These are phyloP conservation scores for Licmophora abbreviata DNA, from an alignment of 108 stramenopile genomes.

Conservation along the genomic window DNA sequence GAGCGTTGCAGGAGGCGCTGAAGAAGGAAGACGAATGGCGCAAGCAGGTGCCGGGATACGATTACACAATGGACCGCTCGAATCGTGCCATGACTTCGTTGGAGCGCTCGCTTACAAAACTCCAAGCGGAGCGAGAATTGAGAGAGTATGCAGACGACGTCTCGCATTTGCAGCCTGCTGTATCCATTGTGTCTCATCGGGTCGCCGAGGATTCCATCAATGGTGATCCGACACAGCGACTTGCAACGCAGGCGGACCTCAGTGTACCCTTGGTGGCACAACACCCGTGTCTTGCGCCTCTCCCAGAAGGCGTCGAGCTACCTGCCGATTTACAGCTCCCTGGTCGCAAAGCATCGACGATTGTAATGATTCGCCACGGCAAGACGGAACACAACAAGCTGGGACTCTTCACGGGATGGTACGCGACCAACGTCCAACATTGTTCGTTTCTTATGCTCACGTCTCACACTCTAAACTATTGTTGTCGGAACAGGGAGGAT, in stretches of 20 bases:
- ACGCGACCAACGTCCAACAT: conserved; percentile 59
- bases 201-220: too few species aligned
- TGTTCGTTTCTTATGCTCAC: not conserved
- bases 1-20: conserved; percentile 48
- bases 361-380: conserved; percentile 70
- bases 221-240: too few species aligned
- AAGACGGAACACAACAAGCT: conserved; percentile 68
- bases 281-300: too few species aligned
- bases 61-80: conserved; percentile 18
- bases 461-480: not conserved
- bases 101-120: conserved; percentile 30
- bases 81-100: conserved; percentile 17
- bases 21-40: conserved; percentile 19
- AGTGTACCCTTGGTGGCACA: too few species aligned
- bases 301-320: too few species aligned
- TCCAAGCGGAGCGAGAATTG: conserved; percentile 32
- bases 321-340: too few species aligned
- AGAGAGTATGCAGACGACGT: conserved; percentile 22
- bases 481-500: not conserved
- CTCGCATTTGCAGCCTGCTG: too few species aligned
- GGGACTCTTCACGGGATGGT: conserved; percentile 75
- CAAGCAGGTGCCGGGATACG: not conserved
- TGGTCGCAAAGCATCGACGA: conserved; percentile 31
- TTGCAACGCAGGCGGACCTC: too few species aligned
- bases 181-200: too few species aligned